Percentiles rank a stretch among this genome's conserved stretches.
These are phyloP conservation scores for Macadamia tetraphylla DNA, from an alignment of 164 flowering plant genomes.

Conservation along the genomic window DNA sequence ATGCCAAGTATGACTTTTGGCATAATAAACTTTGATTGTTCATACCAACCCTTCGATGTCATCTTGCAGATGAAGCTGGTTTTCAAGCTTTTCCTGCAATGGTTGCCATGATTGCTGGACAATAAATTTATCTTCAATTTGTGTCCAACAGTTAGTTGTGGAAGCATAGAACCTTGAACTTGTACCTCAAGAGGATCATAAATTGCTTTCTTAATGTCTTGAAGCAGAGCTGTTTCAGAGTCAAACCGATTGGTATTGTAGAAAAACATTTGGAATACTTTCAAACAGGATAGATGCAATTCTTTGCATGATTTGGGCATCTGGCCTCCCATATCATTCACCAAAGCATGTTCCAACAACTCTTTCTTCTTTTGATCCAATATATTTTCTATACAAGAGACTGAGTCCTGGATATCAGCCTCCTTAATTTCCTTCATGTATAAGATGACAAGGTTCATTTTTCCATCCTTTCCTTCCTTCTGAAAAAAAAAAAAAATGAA, in stretches of 20 bases:
- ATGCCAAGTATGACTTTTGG: too few species aligned
- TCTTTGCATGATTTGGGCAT: constrained; percentile 17
- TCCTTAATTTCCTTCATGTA: constrained; percentile 31
- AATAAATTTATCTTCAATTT: too few species aligned
- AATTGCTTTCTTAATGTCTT: constrained; percentile 35
- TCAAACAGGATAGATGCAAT: constrained; percentile 26
- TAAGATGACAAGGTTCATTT: constrained; percentile 27
- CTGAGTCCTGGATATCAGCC: constrained; percentile 25
- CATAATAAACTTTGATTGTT: too few species aligned
- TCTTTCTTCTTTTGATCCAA: constrained; percentile 25
- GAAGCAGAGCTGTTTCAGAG: constrained; percentile 20
- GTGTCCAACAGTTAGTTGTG: too few species aligned
- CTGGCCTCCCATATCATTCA: constrained; percentile 12
- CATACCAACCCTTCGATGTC: too few species aligned
- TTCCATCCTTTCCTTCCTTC: constrained; percentile 44
- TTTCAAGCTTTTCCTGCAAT: too few species aligned
- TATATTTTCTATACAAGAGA: constrained; percentile 17
- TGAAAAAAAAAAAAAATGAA: constrained; percentile 9
- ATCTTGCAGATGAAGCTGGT: too few species aligned
- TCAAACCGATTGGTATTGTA: constrained; percentile 29
- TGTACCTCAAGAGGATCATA: constrained; percentile 18
- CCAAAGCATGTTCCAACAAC: constrained; percentile 28
- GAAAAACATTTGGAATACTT: constrained; percentile 45
- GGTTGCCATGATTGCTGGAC: too few species aligned
- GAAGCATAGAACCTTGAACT: background rate